These are phyloP conservation scores for Penicillium steckii DNA, from an alignment of 495 filamentous ascomycete species.

Conservation along the genomic window DNA sequence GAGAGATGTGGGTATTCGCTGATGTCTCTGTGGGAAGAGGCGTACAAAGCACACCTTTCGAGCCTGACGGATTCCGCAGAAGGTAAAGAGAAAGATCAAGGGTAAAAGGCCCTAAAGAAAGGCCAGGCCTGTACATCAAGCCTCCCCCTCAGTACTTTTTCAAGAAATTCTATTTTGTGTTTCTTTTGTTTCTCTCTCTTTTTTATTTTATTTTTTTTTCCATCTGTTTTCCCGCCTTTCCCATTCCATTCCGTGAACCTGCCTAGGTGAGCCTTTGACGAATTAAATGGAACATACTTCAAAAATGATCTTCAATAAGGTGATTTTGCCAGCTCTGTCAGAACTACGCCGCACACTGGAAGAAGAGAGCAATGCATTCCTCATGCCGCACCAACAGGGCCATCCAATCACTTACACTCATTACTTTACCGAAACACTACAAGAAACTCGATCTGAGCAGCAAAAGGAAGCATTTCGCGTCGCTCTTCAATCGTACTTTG, in stretches of 20 bases:
- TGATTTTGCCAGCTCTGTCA: slow-evolving; percentile 38
- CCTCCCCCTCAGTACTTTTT: no score
- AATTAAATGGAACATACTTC: no score
- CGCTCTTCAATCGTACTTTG: no score
- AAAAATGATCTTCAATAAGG: slow-evolving; percentile 33
- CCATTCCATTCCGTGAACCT: no score
- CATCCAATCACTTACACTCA: slow-evolving; percentile 57
- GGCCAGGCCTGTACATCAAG: not conserved
- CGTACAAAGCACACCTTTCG: slow-evolving; percentile 2
- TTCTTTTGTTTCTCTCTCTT: no score
- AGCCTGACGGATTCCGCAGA: not conserved
- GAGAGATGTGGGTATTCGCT: slow-evolving; percentile 1
- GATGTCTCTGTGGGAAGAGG: slow-evolving; percentile 4
- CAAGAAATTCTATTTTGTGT: no score
- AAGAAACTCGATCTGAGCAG: no score
- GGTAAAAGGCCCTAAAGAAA: no score
- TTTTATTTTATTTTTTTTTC: no score
- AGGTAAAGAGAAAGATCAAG: not conserved
- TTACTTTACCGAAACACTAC: slow-evolving; percentile 41
- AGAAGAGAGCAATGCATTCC: slow-evolving; percentile 12
- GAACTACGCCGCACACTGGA: slow-evolving; percentile 20
- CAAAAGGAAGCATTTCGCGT: no score
- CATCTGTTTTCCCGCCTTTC: no score
- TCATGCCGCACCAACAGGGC: slow-evolving; percentile 19
- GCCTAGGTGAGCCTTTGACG: no score